phyloP scores from a whole-genome alignment of 805 yeast genomes.

The Ogataea methylovora region DNA sequence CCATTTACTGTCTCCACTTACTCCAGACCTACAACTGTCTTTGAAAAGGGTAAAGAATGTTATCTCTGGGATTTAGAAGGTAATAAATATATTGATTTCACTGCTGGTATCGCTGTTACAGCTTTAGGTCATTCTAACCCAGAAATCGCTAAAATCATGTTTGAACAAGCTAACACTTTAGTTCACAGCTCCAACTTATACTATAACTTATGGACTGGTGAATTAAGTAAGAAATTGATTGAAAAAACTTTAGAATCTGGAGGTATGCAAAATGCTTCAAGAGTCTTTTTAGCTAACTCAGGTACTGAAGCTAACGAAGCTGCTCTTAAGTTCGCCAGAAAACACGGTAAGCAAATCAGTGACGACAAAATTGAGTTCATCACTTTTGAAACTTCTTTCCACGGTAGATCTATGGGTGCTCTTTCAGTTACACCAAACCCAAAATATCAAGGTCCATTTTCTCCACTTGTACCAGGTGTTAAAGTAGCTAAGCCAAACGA shows the following conservation, averaged over 20 bases:
- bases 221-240: conserved; percentile 64
- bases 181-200: conserved; percentile 83
- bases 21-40: conserved; percentile 67
- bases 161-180: conserved; percentile 64
- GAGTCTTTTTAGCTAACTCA: conserved; percentile 58
- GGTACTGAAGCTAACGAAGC: conserved; percentile 58
- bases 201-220: conserved; percentile 79
- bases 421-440: conserved; percentile 87
- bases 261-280: conserved; percentile 74
- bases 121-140: conserved; percentile 83
- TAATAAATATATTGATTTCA: conserved; percentile 76
- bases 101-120: conserved; percentile 97
- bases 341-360: conserved; percentile 55
- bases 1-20: conserved; percentile 70
- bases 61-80: conserved; percentile 74
- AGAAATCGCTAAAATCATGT: conserved; percentile 61
- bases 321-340: conserved; percentile 62
- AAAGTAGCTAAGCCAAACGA: conserved; percentile 57
- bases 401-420: conserved; percentile 94
- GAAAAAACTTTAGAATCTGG: conserved; percentile 61
- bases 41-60: conserved; percentile 80
- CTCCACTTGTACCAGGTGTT: conserved; percentile 89
- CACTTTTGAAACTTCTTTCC: conserved; percentile 86
- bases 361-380: conserved; percentile 66
- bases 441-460: conserved; percentile 87